These are phyloP conservation scores for Escovopsis sp. DNA, from an alignment of 2,329 filamentous ascomycete genomes.

Conservation along the genomic window DNA sequence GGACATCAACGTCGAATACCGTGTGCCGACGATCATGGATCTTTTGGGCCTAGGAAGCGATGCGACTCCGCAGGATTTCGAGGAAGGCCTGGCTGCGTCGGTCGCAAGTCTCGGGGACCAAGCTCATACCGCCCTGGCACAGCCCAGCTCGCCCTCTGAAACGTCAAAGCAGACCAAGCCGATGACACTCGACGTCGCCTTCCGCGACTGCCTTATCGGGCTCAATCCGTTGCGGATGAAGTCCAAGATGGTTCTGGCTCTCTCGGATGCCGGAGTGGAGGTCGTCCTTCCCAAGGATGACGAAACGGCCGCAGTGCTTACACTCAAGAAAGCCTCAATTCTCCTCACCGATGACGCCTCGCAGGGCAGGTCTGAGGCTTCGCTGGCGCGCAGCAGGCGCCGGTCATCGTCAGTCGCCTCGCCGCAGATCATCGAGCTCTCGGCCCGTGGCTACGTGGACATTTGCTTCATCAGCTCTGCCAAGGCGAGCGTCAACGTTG, in stretches of 20 bases:
- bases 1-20: constrained; percentile 77
- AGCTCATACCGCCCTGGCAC: constrained; percentile 32
- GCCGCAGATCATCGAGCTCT: constrained; percentile 39
- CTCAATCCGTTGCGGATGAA: constrained; percentile 63
- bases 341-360: constrained; percentile 66
- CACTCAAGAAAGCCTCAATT: constrained; percentile 66
- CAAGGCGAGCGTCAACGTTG: constrained; percentile 47
- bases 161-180: constrained; percentile 31
- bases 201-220: constrained; percentile 70
- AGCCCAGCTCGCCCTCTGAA: constrained; percentile 11
- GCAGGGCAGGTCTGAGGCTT: constrained; percentile 6
- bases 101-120: constrained; percentile 61
- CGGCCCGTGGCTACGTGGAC: constrained; percentile 62
- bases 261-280: constrained; percentile 64
- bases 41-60: constrained; percentile 55
- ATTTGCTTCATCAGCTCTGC: constrained; percentile 80
- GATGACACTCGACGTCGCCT: constrained; percentile 54
- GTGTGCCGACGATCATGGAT: constrained; percentile 68
- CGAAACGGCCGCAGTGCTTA: constrained; percentile 46
- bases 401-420: constrained; percentile 23
- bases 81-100: constrained; percentile 61
- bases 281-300: constrained; percentile 50
- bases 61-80: constrained; percentile 55
- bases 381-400: constrained; percentile 8
- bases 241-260: constrained; percentile 63